These are phyloP conservation scores for Zoysia japonica DNA, from an alignment of 176 grass and related monocot genomes.

Conservation along the genomic window DNA sequence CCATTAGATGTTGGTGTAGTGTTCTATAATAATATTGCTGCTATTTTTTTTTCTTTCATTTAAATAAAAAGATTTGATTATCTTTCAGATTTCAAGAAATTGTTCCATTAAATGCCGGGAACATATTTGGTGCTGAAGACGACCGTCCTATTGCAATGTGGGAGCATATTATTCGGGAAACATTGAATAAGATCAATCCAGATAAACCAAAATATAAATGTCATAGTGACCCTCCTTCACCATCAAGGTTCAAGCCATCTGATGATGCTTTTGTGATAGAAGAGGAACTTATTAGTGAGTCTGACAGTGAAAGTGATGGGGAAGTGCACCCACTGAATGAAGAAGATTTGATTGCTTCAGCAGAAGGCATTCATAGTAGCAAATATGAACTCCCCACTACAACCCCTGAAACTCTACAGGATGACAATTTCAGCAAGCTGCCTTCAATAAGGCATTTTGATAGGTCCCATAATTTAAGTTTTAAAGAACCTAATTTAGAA, in stretches of 20 bases:
- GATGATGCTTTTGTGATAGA: constrained; percentile 72
- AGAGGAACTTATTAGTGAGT: constrained; percentile 61
- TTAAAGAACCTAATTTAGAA: constrained; percentile 49
- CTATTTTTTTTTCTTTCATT: constrained; percentile 20
- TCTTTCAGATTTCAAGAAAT: constrained; percentile 92
- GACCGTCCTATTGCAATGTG: constrained; percentile 69
- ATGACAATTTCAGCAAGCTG: constrained; percentile 35
- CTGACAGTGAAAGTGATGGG: constrained; percentile 68
- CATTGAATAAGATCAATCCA: constrained; percentile 82
- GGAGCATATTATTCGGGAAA: constrained; percentile 82
- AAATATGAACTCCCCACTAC: constrained; percentile 12
- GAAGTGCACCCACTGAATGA: constrained; percentile 61
- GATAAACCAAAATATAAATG: constrained; percentile 84
- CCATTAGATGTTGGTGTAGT: constrained; percentile 4
- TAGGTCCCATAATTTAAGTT: constrained; percentile 63
- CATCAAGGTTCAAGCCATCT: constrained; percentile 80
- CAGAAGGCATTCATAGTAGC: constrained; percentile 32
- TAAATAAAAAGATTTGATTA: constrained; percentile 21
- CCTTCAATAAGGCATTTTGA: constrained; percentile 55
- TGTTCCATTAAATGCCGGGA: constrained; percentile 95
- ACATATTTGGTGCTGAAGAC: constrained; percentile 95
- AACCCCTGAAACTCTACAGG: constrained; percentile 35
- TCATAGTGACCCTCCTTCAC: constrained; percentile 86
- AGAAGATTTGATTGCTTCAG: constrained; percentile 37
- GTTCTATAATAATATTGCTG: background rate